Evolutionary conservation across 1,284 basidiomycete species (phyloP).

Genomic region (Sporisorium iseilematis-ciliati): DNA sequence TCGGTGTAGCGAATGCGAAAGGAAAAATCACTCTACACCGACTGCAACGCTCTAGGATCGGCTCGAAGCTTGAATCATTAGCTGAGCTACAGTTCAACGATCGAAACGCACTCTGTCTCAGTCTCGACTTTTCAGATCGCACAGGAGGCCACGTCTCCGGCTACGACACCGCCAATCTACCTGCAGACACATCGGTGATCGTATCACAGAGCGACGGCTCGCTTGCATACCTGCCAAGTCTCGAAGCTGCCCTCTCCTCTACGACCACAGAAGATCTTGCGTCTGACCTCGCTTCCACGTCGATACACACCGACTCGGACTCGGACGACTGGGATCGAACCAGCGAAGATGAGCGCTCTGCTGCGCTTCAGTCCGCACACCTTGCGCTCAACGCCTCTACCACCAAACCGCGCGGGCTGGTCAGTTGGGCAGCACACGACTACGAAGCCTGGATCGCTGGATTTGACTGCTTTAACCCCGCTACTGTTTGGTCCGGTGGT

Average conservation of each 20-base stretch:
- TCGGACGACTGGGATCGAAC: slow-evolving; percentile 8
- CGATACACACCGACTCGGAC: slow-evolving; percentile 23
- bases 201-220: slow-evolving; percentile 68
- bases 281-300: not conserved
- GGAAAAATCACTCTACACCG: slow-evolving; percentile 46
- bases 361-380: slow-evolving; percentile 13
- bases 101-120: slow-evolving; percentile 59
- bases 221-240: slow-evolving; percentile 57
- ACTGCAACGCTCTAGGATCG: slow-evolving; percentile 4
- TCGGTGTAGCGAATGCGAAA: slow-evolving; percentile 60
- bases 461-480: slow-evolving; percentile 81
- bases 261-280: slow-evolving; percentile 6
- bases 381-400: slow-evolving; percentile 25
- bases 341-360: slow-evolving; percentile 24
- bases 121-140: slow-evolving; percentile 67
- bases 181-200: slow-evolving; percentile 43
- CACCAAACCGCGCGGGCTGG: slow-evolving; percentile 39
- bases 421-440: slow-evolving; percentile 86
- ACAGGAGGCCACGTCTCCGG: slow-evolving; percentile 23
- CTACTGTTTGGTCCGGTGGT: slow-evolving; percentile 86
- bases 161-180: slow-evolving; percentile 3
- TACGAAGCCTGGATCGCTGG: slow-evolving; percentile 94
- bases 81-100: slow-evolving; percentile 55
- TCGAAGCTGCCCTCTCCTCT: slow-evolving; percentile 19
- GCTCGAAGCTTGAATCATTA: slow-evolving; percentile 16